phyloP scores from a whole-genome alignment of 1,284 basidiomycete genomes.

The Heterobasidion parviporum region DNA sequence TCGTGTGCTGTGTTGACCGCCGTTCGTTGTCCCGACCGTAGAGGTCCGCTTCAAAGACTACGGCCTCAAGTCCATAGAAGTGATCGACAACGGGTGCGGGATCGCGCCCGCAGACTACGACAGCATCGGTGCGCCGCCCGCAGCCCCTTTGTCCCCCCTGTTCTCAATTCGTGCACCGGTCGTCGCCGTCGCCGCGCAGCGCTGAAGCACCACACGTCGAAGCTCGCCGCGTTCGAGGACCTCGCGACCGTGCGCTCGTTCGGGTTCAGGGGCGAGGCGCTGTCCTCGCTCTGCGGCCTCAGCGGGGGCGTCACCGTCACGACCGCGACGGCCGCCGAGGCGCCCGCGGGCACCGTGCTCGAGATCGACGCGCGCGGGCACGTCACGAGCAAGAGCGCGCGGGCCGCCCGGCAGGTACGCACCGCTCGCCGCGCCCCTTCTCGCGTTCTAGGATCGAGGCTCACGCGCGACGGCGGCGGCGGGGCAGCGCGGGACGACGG shows the following conservation, averaged over 20 bases:
- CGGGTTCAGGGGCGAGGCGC: conserved; percentile 94
- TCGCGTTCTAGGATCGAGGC: no score
- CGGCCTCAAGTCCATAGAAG: conserved; percentile 82
- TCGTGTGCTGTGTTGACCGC: neutral
- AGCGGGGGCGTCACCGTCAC: conserved; percentile 63
- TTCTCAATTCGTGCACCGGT: neutral
- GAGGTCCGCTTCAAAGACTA: conserved; percentile 90
- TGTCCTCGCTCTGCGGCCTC: conserved; percentile 88
- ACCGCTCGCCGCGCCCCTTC: no score
- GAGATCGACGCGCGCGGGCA: conserved; percentile 63
- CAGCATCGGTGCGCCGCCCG: conserved; percentile 53
- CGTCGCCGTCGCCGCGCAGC: conserved; percentile 36
- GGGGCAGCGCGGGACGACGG: conserved; percentile 78
- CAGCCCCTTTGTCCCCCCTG: no score
- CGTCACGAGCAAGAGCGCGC: conserved; percentile 39
- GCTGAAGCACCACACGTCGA: conserved; percentile 92
- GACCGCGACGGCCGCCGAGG: conserved; percentile 64
- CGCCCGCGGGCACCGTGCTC: conserved; percentile 75
- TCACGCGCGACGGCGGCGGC: no score
- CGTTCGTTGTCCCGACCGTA: conserved; percentile 20
- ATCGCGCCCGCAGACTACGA: conserved; percentile 76
- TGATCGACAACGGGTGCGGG: conserved; percentile 89
- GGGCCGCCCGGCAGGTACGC: conserved; percentile 69
- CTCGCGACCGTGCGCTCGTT: conserved; percentile 77
- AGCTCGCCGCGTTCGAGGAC: conserved; percentile 73